Conservation (phyloP, 108 stramenopile genomes). For the Cylindrotheca fusiformis region DNA sequence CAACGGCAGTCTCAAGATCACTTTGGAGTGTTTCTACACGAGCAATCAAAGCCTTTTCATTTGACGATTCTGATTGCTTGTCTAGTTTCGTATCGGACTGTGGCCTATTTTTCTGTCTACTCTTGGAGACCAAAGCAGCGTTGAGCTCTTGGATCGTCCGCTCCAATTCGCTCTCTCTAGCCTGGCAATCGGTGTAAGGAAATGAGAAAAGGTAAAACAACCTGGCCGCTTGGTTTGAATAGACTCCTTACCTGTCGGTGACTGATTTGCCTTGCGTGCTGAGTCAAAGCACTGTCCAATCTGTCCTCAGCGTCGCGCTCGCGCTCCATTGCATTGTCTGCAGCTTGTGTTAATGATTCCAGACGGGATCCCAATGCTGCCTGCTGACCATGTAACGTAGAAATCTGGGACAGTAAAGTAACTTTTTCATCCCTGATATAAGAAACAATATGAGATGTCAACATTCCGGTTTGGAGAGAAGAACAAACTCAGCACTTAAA, state of each 20-base stretch:
- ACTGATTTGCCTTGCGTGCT: conserved; percentile 77
- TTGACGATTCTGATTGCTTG: not conserved
- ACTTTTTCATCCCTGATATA: conserved; percentile 57
- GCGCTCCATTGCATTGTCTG: conserved; percentile 64
- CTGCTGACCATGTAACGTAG: conserved; percentile 63
- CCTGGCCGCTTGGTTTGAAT: not conserved
- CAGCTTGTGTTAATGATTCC: conserved; percentile 59
- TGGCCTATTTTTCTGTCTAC: conserved; percentile 21
- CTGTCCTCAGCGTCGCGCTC: conserved; percentile 80
- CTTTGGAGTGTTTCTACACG: conserved; percentile 44
- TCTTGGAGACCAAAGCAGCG: conserved; percentile 62
- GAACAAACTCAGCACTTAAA: not conserved
- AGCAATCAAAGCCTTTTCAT: conserved; percentile 8
- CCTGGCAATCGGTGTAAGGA: conserved; percentile 2
- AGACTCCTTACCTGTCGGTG: conserved; percentile 49
- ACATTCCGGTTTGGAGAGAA: not conserved
- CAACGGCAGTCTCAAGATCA: conserved; percentile 51
- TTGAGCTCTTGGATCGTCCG: conserved; percentile 76
- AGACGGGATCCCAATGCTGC: conserved; percentile 55
- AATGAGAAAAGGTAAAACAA: not conserved
- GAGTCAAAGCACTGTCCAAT: conserved; percentile 62
- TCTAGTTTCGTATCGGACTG: not conserved
- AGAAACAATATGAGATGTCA: not conserved
- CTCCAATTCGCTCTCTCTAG: conserved; percentile 77
- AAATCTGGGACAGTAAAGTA: conserved; percentile 52